Evolutionary conservation across 768 basidiomycete genomes (phyloP).

Genomic region (Phaffia tasmanica): DNA sequence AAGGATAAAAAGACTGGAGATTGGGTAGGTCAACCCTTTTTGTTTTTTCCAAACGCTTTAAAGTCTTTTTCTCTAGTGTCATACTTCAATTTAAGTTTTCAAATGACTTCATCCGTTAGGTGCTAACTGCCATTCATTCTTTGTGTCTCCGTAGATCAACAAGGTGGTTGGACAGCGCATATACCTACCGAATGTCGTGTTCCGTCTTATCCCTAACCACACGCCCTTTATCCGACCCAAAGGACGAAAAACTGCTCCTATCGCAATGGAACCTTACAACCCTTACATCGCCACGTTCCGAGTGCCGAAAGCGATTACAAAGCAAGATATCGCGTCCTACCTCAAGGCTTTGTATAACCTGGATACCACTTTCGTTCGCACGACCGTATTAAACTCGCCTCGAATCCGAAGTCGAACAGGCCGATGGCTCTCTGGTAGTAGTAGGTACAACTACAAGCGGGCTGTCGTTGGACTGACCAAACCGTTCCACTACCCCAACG

Average conservation of each 20-base stretch:
- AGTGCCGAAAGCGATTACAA: conserved; percentile 71
- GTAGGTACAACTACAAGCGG: conserved; percentile 58
- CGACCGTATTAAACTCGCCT: conserved; percentile 43
- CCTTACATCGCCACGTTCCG: conserved; percentile 92
- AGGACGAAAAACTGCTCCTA: background rate
- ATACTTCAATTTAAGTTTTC: no score
- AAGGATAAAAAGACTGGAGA: conserved; percentile 6
- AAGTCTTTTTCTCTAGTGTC: no score
- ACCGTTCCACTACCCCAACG: conserved; percentile 81
- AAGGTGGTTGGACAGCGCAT: conserved; percentile 65
- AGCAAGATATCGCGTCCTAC: conserved; percentile 82
- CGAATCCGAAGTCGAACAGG: conserved; percentile 50
- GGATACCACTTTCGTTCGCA: conserved; percentile 82
- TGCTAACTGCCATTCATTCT: background rate
- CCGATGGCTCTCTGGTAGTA: conserved; percentile 32
- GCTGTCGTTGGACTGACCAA: conserved; percentile 83
- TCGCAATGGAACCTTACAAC: conserved; percentile 64
- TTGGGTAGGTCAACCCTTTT: background rate
- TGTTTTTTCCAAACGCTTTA: no score
- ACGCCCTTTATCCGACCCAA: conserved; percentile 43
- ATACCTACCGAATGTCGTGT: conserved; percentile 78
- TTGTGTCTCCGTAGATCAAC: conserved; percentile 3
- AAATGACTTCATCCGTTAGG: no score
- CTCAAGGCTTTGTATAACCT: conserved; percentile 76
- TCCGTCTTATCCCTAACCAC: conserved; percentile 71